These are phyloP conservation scores for Oryza rufipogon DNA, from an alignment of 176 grass and related monocot genomes.

Conservation along the genomic window DNA sequence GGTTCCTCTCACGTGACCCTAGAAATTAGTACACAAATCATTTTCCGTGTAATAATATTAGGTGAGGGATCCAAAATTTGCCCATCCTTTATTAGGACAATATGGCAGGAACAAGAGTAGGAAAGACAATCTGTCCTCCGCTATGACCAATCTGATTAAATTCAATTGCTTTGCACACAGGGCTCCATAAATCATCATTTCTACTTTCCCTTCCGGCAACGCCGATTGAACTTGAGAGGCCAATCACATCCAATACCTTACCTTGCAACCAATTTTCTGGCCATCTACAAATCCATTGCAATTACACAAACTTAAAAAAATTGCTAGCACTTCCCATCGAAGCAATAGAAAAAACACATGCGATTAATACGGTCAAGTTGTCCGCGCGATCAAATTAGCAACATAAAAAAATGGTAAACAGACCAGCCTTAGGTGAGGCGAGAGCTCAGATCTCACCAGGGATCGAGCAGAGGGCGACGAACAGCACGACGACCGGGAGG, in stretches of 20 bases:
- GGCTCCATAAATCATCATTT: too few relatives aligned
- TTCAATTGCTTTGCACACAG: neutral
- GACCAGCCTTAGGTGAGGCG: neutral
- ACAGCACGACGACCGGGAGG: slow-evolving; percentile 13
- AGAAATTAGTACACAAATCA: neutral
- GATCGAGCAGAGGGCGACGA: slow-evolving; percentile 40
- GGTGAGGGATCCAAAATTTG: neutral
- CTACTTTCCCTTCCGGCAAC: neutral
- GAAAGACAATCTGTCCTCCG: neutral
- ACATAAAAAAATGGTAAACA: neutral
- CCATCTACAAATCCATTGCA: too few relatives aligned
- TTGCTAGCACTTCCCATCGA: neutral
- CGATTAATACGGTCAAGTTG: slow-evolving; percentile 18
- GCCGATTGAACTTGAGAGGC: neutral
- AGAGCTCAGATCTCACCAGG: slow-evolving; percentile 57
- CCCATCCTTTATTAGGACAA: neutral
- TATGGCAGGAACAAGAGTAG: neutral
- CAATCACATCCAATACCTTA: neutral
- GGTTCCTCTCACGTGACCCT: neutral
- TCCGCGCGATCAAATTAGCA: neutral
- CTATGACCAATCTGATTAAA: neutral
- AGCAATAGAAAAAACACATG: neutral
- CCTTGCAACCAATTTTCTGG: neutral
- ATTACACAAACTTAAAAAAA: too few relatives aligned
- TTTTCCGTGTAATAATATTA: neutral